Percentiles rank a stretch among this genome's conserved stretches.
These are phyloP conservation scores for Aurantiochytrium sp. DNA, from an alignment of 108 stramenopile species.

Conservation along the genomic window DNA sequence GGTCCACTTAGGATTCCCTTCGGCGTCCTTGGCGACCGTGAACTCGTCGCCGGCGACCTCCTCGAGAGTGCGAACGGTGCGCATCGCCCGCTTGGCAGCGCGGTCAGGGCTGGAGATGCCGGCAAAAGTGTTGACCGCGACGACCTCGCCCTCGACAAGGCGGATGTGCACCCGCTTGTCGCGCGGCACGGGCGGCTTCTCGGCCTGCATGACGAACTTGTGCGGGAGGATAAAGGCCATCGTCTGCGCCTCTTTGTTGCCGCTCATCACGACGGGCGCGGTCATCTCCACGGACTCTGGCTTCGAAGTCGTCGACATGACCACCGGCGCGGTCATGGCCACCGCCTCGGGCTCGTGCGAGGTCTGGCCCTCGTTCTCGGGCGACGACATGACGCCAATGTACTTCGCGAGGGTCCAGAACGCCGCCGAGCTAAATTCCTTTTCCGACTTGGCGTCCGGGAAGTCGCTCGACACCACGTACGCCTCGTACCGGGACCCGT, in stretches of 20 bases:
- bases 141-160: not conserved
- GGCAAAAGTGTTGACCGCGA: slow-evolving; percentile 4
- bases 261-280: not conserved
- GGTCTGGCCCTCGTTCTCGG: not conserved
- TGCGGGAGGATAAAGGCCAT: not conserved
- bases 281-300: not conserved
- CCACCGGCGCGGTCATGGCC: slow-evolving; percentile 3
- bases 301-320: not conserved
- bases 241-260: not conserved
- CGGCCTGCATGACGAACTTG: not conserved
- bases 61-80: not conserved
- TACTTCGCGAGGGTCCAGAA: slow-evolving; percentile 5
- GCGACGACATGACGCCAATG: slow-evolving; percentile 13
- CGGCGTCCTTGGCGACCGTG: not conserved
- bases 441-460: not conserved
- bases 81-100: not conserved
- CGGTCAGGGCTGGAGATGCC: not conserved
- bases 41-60: not conserved
- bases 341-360: not conserved
- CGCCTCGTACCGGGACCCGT: not conserved
- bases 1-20: not conserved
- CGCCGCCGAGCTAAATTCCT: not conserved
- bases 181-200: not conserved
- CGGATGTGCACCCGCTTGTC: slow-evolving; percentile 2
- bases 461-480: not conserved